Base-by-base conservation (phyloP, 805 yeast genomes). In the Hanseniaspora clermontiae region DNA sequence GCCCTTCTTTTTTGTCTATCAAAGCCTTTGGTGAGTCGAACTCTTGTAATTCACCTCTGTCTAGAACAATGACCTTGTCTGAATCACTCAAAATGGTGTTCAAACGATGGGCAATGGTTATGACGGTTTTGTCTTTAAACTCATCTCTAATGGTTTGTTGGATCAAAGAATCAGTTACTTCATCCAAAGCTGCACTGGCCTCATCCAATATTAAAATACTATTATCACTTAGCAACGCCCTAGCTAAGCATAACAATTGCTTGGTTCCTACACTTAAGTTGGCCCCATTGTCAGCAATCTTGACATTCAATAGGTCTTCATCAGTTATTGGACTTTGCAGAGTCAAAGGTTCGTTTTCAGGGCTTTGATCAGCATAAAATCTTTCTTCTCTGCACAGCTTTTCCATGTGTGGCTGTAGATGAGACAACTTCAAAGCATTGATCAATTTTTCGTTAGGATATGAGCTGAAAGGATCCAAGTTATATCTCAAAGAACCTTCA, bases 21-120 rank as follows among this genome's bases (percentile, higher is more conserved):
- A 84, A 74, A 7, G 69, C 67, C 57, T 68, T 64, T 2, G 91
- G 91, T 15, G 74, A 70, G 59, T 79, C 91, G 61, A 75, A 82
- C 65, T 85, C 87, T 27, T 70, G 73, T 10, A 82, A 71, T 59
- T 73, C 73, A 47, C 93, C 93, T 58, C 79, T 72, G 57, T 84
- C 90, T 68, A 84, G 68, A 1, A 85, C 91, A 62, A 84, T 66
- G 51, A 84, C 82, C 62, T 77, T 72, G 65, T 84, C 91, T 62
- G 85, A 84, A 62, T 81, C 80, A 39, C 50, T 46, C 52, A 82
- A 71, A 59, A 84, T 84, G 0, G 91, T 82, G 59, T 82, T 78
- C 70, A 89, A 74, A 60, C 96, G 74, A 68, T 88, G 96, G 8
- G 96, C 96, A 70, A 88, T 87, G 61, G 95, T 87, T 60, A 88